phyloP scores from a whole-genome alignment of 768 basidiomycete species.

The Leccinum ochraceum region DNA sequence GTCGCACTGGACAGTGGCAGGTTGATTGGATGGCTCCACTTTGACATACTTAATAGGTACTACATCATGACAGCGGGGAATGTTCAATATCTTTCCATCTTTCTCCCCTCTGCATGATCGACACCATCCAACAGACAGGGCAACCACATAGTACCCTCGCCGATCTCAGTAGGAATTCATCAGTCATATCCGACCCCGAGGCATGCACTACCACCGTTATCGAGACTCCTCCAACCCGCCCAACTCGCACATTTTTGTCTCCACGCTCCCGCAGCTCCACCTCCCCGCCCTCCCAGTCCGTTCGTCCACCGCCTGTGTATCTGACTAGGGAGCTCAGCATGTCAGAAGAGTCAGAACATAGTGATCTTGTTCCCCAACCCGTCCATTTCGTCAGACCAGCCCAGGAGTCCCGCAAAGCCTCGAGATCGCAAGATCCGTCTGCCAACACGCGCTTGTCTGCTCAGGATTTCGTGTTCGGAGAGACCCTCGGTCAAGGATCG shows the following conservation, averaged over 20 bases:
- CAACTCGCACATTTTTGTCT: constrained; percentile 62
- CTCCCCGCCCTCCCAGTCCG: constrained; percentile 37
- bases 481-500: constrained; percentile 77
- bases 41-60: no score
- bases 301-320: constrained; percentile 51
- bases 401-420: constrained; percentile 38
- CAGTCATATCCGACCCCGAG: constrained; percentile 69
- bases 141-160: constrained; percentile 39
- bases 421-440: constrained; percentile 46
- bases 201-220: constrained; percentile 40
- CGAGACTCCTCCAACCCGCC: constrained; percentile 50
- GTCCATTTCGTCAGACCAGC: constrained; percentile 4
- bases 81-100: not conserved
- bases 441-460: constrained; percentile 46
- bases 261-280: constrained; percentile 58
- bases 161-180: constrained; percentile 72
- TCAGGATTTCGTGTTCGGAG: constrained; percentile 72
- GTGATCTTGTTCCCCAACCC: constrained; percentile 15
- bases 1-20: no score
- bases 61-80: no score
- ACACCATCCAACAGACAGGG: no score
- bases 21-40: no score
- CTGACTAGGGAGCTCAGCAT: constrained; percentile 56
- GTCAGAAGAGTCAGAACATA: constrained; percentile 28
- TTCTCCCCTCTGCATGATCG: no score